Evolutionary conservation across 495 filamentous ascomycete genomes (phyloP).

Genomic region (Corynascus novoguineensis): DNA sequence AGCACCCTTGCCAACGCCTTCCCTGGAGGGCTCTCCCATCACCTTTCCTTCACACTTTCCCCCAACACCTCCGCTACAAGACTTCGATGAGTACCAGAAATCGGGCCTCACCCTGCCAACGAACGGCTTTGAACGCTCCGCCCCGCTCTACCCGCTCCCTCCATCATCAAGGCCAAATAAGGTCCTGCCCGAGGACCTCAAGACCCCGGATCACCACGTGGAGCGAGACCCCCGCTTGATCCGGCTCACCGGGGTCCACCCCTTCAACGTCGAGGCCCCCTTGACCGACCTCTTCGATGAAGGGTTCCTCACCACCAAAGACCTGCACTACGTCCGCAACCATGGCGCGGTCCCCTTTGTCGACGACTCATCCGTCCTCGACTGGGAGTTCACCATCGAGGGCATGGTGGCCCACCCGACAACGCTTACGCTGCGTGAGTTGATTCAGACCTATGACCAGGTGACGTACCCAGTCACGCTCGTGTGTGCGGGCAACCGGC

Average conservation of each 20-base stretch:
- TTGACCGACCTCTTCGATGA: constrained; percentile 75
- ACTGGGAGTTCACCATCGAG: constrained; percentile 84
- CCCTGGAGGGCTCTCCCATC: background rate
- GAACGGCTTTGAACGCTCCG: background rate
- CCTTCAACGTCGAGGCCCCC: constrained; percentile 91
- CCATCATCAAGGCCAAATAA: constrained; percentile 59
- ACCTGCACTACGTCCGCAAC: constrained; percentile 94
- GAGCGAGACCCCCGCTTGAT: constrained; percentile 81
- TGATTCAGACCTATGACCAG: constrained; percentile 72
- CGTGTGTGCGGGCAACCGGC: constrained; percentile 88
- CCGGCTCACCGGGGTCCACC: constrained; percentile 83
- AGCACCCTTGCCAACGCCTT: constrained; percentile 9
- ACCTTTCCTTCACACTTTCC: constrained; percentile 1
- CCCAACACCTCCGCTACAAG: constrained; percentile 8
- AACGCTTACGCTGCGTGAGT: constrained; percentile 65
- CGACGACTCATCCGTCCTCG: constrained; percentile 61
- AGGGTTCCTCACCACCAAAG: constrained; percentile 85
- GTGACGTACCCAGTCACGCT: constrained; percentile 84
- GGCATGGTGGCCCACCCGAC: constrained; percentile 77
- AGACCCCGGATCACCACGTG: constrained; percentile 84
- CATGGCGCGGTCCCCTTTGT: constrained; percentile 84
- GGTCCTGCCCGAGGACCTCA: constrained; percentile 68
- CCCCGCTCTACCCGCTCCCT: constrained; percentile 54
- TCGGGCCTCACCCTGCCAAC: background rate
- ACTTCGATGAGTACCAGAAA: constrained; percentile 16